Conservation (phyloP, 1,139 yeast genomes). For the Suhomyces bribrorum region DNA sequence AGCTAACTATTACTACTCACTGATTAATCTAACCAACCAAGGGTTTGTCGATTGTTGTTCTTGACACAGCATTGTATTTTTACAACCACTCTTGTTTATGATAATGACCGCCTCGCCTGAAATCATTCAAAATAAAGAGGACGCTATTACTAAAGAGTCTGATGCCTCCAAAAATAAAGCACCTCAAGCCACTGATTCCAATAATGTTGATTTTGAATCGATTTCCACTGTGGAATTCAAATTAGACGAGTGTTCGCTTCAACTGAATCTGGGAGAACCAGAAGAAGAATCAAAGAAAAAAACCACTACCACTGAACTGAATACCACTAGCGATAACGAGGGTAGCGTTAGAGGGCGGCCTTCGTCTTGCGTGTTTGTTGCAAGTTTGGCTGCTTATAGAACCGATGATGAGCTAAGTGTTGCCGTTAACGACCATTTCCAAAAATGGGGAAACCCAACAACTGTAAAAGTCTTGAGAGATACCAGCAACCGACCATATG, state of each 20-base stretch:
- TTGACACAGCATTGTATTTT: too few species aligned
- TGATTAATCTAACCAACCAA: neutral
- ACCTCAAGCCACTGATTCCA: neutral
- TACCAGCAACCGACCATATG: slow-evolving; percentile 82
- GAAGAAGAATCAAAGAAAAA: neutral
- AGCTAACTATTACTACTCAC: neutral
- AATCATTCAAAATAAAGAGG: neutral
- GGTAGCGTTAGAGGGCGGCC: slow-evolving; percentile 46
- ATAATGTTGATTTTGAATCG: neutral
- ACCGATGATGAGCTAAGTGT: slow-evolving; percentile 70
- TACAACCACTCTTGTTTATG: too few species aligned
- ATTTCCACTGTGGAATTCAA: neutral
- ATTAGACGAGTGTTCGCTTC: neutral
- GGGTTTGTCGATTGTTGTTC: neutral
- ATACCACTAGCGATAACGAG: neutral
- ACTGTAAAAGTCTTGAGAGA: slow-evolving; percentile 88
- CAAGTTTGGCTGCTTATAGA: slow-evolving; percentile 64
- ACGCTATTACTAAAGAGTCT: neutral
- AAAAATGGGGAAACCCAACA: slow-evolving; percentile 66
- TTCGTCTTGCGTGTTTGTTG: slow-evolving; percentile 87
- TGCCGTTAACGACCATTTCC: slow-evolving; percentile 66
- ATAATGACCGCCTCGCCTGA: neutral
- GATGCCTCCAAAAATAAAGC: neutral
- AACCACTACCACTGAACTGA: neutral
- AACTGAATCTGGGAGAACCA: neutral